Conservation (phyloP, 345 rosid genomes). For the Citrus sinensis region DNA sequence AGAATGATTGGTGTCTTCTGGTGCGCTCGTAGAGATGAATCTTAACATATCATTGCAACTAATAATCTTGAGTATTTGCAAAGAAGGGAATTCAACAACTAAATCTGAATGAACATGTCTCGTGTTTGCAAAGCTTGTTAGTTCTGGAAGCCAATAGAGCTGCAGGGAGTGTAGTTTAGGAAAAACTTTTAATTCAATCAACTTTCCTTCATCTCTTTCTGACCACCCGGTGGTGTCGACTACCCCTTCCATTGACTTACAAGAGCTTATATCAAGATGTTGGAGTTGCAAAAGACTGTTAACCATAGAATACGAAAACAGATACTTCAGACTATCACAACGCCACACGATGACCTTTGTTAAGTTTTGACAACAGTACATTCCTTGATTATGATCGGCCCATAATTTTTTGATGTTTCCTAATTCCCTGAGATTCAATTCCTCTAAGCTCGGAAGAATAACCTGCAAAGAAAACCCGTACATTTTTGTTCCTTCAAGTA, state of each 20-base stretch:
- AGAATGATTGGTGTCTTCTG: no score
- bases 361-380: background rate
- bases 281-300: background rate
- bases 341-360: fast-evolving
- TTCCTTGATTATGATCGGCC: background rate
- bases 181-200: no score
- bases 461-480: background rate
- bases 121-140: background rate
- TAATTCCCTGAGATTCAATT: background rate
- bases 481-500: no score
- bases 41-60: no score
- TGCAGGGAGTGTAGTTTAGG: no score
- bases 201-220: no score
- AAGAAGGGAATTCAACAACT: no score
- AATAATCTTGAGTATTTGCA: fast-evolving
- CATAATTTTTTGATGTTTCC: background rate
- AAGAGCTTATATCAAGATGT: fast-evolving
- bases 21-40: no score
- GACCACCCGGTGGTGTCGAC: no score
- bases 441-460: background rate
- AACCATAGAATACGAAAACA: background rate
- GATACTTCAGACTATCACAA: no score
- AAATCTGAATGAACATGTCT: no score
- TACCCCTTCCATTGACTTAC: fast-evolving
- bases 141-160: no score